phyloP scores from a whole-genome alignment of 2,329 filamentous ascomycete genomes.

The Fusarium dlaminii region DNA sequence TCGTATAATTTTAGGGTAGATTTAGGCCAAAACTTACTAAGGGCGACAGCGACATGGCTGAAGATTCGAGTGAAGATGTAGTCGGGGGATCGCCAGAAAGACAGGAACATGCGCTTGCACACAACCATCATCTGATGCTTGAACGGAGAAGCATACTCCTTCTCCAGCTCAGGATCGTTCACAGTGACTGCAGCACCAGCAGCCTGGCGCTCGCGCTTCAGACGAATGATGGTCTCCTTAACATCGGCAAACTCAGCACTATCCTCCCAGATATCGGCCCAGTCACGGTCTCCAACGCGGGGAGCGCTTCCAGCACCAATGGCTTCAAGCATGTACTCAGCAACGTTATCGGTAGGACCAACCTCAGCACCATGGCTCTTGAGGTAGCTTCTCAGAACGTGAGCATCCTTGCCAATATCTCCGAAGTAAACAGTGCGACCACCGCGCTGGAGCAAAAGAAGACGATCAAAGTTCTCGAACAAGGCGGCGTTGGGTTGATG shows the following conservation, averaged over 20 bases:
- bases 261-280: slow-evolving; percentile 81
- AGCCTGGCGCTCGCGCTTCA: slow-evolving; percentile 68
- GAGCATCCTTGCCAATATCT: slow-evolving; percentile 80
- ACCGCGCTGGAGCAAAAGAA: slow-evolving; percentile 80
- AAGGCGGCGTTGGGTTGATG: slow-evolving; percentile 88
- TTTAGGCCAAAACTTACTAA: slow-evolving; percentile 49
- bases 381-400: slow-evolving; percentile 72
- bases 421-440: slow-evolving; percentile 88
- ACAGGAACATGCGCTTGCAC: slow-evolving; percentile 74
- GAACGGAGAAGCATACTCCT: slow-evolving; percentile 84
- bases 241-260: slow-evolving; percentile 74
- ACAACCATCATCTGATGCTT: slow-evolving; percentile 83
- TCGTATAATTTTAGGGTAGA: not conserved
- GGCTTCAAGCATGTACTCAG: slow-evolving; percentile 87
- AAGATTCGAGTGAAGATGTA: slow-evolving; percentile 90
- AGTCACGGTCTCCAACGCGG: slow-evolving; percentile 78
- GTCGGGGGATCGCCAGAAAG: slow-evolving; percentile 87
- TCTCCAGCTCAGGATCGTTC: slow-evolving; percentile 65
- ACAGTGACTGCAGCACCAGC: slow-evolving; percentile 55
- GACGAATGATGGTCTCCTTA: slow-evolving; percentile 72
- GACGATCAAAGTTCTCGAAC: slow-evolving; percentile 87
- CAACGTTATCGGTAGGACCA: slow-evolving; percentile 65
- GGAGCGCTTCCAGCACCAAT: slow-evolving; percentile 79
- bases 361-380: slow-evolving; percentile 68
- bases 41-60: slow-evolving; percentile 80